Evolutionary conservation across 768 basidiomycete species (phyloP).

Genomic region (Leccinum imitatum): DNA sequence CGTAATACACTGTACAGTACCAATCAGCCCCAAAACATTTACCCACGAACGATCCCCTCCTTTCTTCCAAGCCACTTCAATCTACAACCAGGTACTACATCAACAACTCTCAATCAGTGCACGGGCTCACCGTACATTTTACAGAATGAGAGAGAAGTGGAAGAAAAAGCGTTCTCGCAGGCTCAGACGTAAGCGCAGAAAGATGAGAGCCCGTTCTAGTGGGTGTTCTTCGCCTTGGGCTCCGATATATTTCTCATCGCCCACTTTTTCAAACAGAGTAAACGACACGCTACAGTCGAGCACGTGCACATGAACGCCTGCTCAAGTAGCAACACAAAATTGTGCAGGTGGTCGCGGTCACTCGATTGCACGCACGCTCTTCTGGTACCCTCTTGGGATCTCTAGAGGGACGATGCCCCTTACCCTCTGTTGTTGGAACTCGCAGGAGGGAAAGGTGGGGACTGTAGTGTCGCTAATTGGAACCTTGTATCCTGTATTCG

Average conservation of each 20-base stretch:
- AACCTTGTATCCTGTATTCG: slow-evolving; percentile 25
- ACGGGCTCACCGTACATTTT: not conserved
- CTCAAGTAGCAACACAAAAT: slow-evolving; percentile 12
- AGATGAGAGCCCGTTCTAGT: slow-evolving; percentile 96
- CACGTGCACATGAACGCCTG: slow-evolving; percentile 26
- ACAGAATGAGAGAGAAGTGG: slow-evolving; percentile 94
- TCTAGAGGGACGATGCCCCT: slow-evolving; percentile 22
- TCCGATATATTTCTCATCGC: not conserved
- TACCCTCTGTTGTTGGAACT: slow-evolving; percentile 25
- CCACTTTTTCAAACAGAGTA: slow-evolving; percentile 34
- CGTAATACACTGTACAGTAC: slow-evolving; percentile 38
- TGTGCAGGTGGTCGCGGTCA: slow-evolving; percentile 15
- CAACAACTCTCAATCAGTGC: not conserved
- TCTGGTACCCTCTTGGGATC: slow-evolving; percentile 20
- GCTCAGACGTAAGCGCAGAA: slow-evolving; percentile 81
- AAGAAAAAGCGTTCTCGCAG: slow-evolving; percentile 94
- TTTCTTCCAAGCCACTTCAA: slow-evolving; percentile 31
- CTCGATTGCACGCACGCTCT: slow-evolving; percentile 28
- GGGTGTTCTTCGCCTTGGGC: slow-evolving; percentile 34
- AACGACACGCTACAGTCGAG: slow-evolving; percentile 29
- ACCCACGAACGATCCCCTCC: slow-evolving; percentile 12
- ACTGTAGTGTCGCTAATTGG: slow-evolving; percentile 24
- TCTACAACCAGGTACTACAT: slow-evolving; percentile 31
- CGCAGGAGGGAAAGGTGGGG: slow-evolving; percentile 18
- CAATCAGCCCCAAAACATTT: slow-evolving; percentile 28